Evolutionary conservation across 768 basidiomycete genomes (phyloP).

Genomic region (Suillus variegatus): DNA sequence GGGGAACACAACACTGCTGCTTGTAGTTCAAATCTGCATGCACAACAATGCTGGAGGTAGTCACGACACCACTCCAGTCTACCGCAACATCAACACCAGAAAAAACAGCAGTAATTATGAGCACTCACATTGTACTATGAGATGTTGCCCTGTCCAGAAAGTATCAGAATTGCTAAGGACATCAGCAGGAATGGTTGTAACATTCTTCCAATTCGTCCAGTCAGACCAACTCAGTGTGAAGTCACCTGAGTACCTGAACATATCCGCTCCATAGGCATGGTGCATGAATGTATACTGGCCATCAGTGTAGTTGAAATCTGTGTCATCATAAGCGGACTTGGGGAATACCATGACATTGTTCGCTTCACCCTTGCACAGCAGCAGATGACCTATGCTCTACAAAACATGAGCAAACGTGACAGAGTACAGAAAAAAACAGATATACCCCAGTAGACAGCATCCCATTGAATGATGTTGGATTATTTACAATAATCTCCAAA

Average conservation of each 20-base stretch:
- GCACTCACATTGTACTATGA: conserved; percentile 83
- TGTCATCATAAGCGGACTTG: conserved; percentile 70
- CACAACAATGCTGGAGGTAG: conserved; percentile 64
- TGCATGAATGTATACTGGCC: conserved; percentile 79
- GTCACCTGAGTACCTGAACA: conserved; percentile 84
- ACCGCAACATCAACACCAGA: conserved; percentile 5
- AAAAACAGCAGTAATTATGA: conserved; percentile 5
- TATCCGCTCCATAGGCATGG: conserved; percentile 85
- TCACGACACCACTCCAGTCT: conserved; percentile 79
- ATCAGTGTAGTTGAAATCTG: conserved; percentile 55
- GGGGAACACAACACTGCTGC: conserved; percentile 70
- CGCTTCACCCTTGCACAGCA: conserved; percentile 76
- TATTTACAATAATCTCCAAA: conserved; percentile 67
- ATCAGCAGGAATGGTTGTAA: conserved; percentile 58
- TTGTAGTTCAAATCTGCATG: conserved; percentile 75
- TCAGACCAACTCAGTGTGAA: conserved; percentile 77
- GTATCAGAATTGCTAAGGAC: conserved; percentile 47
- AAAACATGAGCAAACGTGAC: conserved; percentile 9
- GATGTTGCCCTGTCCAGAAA: conserved; percentile 84
- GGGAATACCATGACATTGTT: conserved; percentile 88
- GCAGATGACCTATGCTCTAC: conserved; percentile 68
- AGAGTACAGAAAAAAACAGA: conserved; percentile 8
- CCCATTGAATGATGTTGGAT: conserved; percentile 44
- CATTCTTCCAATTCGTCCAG: conserved; percentile 82
- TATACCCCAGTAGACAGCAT: conserved; percentile 56